Base-by-base conservation (phyloP, 1,139 yeast species). In the Blastobotrys persicus region DNA sequence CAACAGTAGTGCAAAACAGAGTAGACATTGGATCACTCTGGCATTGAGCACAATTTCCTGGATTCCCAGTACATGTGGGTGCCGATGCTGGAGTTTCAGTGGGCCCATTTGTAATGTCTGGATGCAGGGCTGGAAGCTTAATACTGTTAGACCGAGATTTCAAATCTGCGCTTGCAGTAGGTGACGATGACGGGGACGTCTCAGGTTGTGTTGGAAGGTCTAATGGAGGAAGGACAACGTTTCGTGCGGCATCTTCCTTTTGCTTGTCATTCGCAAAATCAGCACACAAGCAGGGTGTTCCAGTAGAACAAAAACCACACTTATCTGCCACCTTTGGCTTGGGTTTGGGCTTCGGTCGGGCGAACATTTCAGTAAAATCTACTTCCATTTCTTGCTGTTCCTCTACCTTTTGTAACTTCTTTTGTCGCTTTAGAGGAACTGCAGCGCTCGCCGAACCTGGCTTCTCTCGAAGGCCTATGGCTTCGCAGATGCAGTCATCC, bases 261-360 rank as follows among this genome's bases (percentile, higher is more conserved):
- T 26, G 42, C n/a, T 23, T 23, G 28, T 37, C 31, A 2, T 39
- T 45, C 42, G 56, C 58, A 9, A 53, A 62, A 85, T 67, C 95
- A 31, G 92, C 80, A 66, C 98, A 91, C 2, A 91, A 87, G 69
- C 98, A 91, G 3, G 95, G 94, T 0, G 95, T 83, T 56, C 85
- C 95, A 59, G 86, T 95, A 1, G 95, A 81, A 63, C 98, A 91
- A 67, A 91, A 91, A 1, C 97, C 97, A 69, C 98, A 91, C 54
- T 83, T 79, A 56, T 87, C 95, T 52, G 41, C 28, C 42, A 42
- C 31, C 20, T 19, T 19, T 18, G 42, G 45, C 26, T 42, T 43
- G 12, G 37, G 39, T 45, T 48, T 51, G 17, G 52, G 23, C 28
- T 23, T 23, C 6, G 55, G 59, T 20, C 57, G 45, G 9, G 60